Evolutionary conservation across 768 basidiomycete species (phyloP).

Genomic region (Trichaptum fuscoviolaceum): DNA sequence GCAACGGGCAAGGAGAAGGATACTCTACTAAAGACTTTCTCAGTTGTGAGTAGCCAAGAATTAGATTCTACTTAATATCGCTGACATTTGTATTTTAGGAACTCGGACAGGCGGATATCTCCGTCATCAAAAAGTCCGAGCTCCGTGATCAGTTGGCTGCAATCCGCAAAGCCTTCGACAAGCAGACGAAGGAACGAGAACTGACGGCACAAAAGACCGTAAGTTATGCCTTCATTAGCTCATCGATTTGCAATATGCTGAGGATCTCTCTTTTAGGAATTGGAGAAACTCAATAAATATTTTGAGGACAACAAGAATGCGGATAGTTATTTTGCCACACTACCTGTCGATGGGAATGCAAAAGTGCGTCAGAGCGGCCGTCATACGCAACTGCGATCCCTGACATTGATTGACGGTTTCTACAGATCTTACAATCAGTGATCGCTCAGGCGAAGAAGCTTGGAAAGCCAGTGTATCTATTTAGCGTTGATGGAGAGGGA

Average conservation of each 20-base stretch:
- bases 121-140: conserved; percentile 73
- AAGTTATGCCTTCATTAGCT: conserved; percentile 14
- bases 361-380: conserved; percentile 49
- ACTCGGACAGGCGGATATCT: conserved; percentile 85
- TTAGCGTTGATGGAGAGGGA: conserved; percentile 66
- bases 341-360: conserved; percentile 79
- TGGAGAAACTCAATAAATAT: conserved; percentile 61
- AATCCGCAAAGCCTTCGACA: conserved; percentile 80
- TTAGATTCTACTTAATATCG: background rate
- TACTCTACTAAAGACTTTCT: conserved; percentile 74
- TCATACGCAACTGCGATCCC: background rate
- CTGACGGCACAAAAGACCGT: conserved; percentile 74
- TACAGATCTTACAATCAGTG: conserved; percentile 69
- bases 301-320: conserved; percentile 76
- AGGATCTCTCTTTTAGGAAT: conserved; percentile 2
- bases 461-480: conserved; percentile 80
- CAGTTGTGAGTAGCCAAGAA: conserved; percentile 46
- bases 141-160: conserved; percentile 67
- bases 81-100: conserved; percentile 45
- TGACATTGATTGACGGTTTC: background rate
- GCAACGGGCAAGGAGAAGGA: conserved; percentile 80
- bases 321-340: conserved; percentile 58
- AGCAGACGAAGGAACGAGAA: conserved; percentile 79
- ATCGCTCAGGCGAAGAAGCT: conserved; percentile 75
- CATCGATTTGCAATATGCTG: background rate